Evolutionary conservation across 164 flowering plant genomes (phyloP).

Genomic region (Sextonia rubra): DNA sequence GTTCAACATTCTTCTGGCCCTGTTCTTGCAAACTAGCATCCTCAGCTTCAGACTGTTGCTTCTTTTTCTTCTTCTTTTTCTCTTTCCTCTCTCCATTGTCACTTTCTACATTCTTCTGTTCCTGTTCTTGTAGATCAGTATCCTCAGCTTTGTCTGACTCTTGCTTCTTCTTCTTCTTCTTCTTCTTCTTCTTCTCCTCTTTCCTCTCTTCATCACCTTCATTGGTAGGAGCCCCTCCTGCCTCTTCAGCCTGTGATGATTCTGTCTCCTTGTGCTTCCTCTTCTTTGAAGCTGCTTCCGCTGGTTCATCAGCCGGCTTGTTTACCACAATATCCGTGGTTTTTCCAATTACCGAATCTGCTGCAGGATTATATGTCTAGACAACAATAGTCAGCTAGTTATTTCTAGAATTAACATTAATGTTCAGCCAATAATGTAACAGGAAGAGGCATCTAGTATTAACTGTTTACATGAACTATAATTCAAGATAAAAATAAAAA

Average conservation of each 20-base stretch:
- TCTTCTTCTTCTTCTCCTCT: conserved; percentile 42
- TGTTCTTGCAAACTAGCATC: conserved; percentile 1
- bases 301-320: conserved; percentile 8
- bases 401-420: not conserved
- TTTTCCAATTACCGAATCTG: conserved; percentile 51
- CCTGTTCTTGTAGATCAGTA: conserved; percentile 25
- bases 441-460: not conserved
- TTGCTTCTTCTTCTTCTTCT: conserved; percentile 17
- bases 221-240: conserved; percentile 16
- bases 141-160: not conserved
- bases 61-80: conserved; percentile 23
- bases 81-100: conserved; percentile 15
- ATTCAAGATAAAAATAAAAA: too few species aligned
- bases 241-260: conserved; percentile 10
- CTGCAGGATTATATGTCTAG: conserved; percentile 74
- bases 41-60: conserved; percentile 24
- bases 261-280: conserved; percentile 26
- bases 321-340: conserved; percentile 8
- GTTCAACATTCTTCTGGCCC: conserved; percentile 18
- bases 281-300: conserved; percentile 21
- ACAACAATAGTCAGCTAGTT: conserved; percentile 4
- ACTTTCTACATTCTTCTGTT: conserved; percentile 48
- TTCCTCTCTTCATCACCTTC: conserved; percentile 24
- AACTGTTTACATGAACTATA: too few species aligned
- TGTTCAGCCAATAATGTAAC: not conserved